Evolutionary conservation across 352 stramenopile genomes (phyloP).

Genomic region (Phytophthora cactorum): DNA sequence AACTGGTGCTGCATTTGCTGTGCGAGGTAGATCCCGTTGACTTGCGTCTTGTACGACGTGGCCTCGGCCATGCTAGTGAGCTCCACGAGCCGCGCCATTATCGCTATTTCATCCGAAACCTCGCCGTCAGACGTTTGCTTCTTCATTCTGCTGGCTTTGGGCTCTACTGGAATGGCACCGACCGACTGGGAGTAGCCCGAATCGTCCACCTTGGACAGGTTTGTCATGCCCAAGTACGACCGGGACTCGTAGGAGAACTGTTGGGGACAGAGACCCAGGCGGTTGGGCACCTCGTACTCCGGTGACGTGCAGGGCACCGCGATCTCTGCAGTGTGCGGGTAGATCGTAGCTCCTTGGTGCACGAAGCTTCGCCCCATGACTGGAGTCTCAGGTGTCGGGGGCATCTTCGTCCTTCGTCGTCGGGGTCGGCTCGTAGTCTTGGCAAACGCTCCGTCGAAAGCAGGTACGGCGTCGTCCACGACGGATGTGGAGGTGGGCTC

Average conservation of each 20-base stretch:
- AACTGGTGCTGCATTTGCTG: constrained; percentile 36
- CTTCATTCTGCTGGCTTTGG: constrained; percentile 10
- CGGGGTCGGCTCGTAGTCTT: background rate
- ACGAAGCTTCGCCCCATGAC: constrained; percentile 18
- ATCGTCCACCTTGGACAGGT: constrained; percentile 7
- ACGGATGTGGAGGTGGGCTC: constrained; percentile 9
- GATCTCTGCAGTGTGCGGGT: constrained; percentile 19
- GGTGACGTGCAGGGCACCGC: constrained; percentile 21
- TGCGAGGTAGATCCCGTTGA: constrained; percentile 39
- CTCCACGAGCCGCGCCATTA: constrained; percentile 36
- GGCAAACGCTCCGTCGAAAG: constrained; percentile 15
- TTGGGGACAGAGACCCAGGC: background rate
- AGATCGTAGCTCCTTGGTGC: constrained; percentile 10
- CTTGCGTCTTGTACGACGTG: constrained; percentile 38
- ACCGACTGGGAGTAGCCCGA: constrained; percentile 23
- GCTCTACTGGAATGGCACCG: constrained; percentile 15
- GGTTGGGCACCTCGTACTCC: constrained; percentile 28
- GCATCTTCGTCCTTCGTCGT: constrained; percentile 10
- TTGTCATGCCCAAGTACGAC: constrained; percentile 22
- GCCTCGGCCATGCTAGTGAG: constrained; percentile 38
- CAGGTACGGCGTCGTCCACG: background rate
- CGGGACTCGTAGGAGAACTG: constrained; percentile 3
- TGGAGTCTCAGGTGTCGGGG: constrained; percentile 1
- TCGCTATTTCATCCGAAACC: constrained; percentile 9
- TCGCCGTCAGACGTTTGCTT: constrained; percentile 15